Percentiles rank a stretch among this genome's conserved stretches.
These are phyloP conservation scores for Neurospora hispaniola DNA, from an alignment of 495 filamentous ascomycete species.

Conservation along the genomic window DNA sequence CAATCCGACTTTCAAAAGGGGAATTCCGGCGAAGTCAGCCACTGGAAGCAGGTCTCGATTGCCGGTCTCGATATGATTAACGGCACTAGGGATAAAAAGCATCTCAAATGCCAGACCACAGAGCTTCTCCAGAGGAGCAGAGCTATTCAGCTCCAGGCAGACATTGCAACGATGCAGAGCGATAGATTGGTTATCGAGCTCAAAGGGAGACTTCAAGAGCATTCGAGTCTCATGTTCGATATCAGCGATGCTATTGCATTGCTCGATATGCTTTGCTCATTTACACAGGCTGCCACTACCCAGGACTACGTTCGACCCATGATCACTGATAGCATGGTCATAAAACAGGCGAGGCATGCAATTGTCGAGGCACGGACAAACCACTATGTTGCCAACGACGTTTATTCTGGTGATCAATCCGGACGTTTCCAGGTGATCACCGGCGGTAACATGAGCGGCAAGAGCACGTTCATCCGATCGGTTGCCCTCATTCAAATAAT, in stretches of 20 bases:
- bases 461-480: constrained; percentile 86
- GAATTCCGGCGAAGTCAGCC: not conserved
- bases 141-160: constrained; percentile 49
- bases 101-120: constrained; percentile 77
- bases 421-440: constrained; percentile 86
- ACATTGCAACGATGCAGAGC: constrained; percentile 69
- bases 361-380: constrained; percentile 47
- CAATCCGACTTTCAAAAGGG: constrained; percentile 11
- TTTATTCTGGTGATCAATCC: constrained; percentile 64
- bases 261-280: constrained; percentile 83
- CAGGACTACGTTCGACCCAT: constrained; percentile 75
- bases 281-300: constrained; percentile 65
- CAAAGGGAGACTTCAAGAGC: constrained; percentile 51
- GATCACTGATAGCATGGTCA: constrained; percentile 60
- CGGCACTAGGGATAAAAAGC: constrained; percentile 55
- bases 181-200: constrained; percentile 61
- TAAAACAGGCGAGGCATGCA: constrained; percentile 76
- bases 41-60: constrained; percentile 1
- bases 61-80: constrained; percentile 49
- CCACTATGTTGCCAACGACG: constrained; percentile 75
- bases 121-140: constrained; percentile 63
- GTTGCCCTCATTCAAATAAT: constrained; percentile 79
- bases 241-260: constrained; percentile 80
- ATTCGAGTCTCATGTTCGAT: constrained; percentile 62
- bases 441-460: constrained; percentile 98